phyloP scores from a whole-genome alignment of 805 yeast genomes.

The Hanseniaspora mollemarum region DNA sequence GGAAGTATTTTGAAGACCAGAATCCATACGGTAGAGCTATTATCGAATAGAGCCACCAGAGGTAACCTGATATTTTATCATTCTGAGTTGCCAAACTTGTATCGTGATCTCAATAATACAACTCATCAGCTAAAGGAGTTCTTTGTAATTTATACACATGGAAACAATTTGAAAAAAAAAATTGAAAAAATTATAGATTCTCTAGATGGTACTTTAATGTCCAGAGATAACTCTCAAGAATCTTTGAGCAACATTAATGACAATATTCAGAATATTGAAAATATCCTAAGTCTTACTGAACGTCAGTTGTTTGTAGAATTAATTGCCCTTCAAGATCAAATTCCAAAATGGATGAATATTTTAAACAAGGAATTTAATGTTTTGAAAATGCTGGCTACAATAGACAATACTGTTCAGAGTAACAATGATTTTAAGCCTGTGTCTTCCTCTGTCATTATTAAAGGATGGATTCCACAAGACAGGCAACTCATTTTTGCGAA shows the following conservation, averaged over 20 bases:
- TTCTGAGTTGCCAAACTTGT: slow-evolving; percentile 39
- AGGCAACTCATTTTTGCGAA: slow-evolving; percentile 57
- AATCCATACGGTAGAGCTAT: slow-evolving; percentile 60
- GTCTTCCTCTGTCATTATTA: slow-evolving; percentile 82
- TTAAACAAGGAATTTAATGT: slow-evolving; percentile 48
- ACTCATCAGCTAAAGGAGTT: slow-evolving; percentile 54
- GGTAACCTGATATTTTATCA: slow-evolving; percentile 75
- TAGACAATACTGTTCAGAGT: slow-evolving; percentile 41
- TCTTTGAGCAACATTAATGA: slow-evolving; percentile 34
- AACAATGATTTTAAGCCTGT: background rate
- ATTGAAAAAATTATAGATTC: slow-evolving; percentile 80
- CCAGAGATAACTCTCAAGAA: slow-evolving; percentile 28
- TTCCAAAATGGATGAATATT: slow-evolving; percentile 60
- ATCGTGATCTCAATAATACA: background rate
- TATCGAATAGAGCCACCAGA: slow-evolving; percentile 83
- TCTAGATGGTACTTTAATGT: slow-evolving; percentile 65
- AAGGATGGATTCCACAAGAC: slow-evolving; percentile 90
- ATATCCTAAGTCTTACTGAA: slow-evolving; percentile 53
- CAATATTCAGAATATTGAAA: slow-evolving; percentile 44
- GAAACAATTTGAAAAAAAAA: slow-evolving; percentile 57
- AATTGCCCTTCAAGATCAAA: slow-evolving; percentile 60
- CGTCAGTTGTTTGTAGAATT: slow-evolving; percentile 67
- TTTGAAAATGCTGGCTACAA: slow-evolving; percentile 57
- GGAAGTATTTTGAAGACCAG: slow-evolving; percentile 74
- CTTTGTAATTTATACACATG: slow-evolving; percentile 87